Evolutionary conservation across 768 basidiomycete genomes (phyloP).

Genomic region (Dentipellis fragilis): DNA sequence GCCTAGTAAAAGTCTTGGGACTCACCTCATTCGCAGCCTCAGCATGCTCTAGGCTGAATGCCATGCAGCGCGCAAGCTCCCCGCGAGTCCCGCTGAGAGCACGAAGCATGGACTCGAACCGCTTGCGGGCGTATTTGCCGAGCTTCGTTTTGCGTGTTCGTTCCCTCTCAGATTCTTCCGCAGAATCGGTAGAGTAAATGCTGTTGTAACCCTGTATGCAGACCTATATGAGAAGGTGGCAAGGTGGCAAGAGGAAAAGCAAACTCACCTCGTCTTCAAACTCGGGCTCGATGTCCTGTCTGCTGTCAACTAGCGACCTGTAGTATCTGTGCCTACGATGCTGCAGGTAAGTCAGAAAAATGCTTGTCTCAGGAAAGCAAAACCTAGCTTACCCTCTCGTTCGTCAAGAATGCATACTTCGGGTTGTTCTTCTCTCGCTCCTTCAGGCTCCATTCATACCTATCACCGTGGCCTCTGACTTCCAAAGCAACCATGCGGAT

Average conservation of each 20-base stretch:
- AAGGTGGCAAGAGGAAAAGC: neutral
- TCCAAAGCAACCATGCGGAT: constrained; percentile 81
- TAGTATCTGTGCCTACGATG: constrained; percentile 67
- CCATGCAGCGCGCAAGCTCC: constrained; percentile 91
- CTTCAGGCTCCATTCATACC: constrained; percentile 65
- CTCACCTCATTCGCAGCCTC: constrained; percentile 88
- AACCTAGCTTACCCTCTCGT: constrained; percentile 5
- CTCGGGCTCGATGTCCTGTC: constrained; percentile 45
- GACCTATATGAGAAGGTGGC: neutral
- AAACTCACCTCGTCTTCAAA: constrained; percentile 68
- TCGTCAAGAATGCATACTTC: constrained; percentile 69
- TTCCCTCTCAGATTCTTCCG: constrained; percentile 89
- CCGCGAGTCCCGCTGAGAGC: constrained; percentile 78
- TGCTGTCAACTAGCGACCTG: constrained; percentile 54
- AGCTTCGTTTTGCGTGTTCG: constrained; percentile 65
- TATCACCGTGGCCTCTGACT: constrained; percentile 68
- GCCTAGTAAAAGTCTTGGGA: neutral
- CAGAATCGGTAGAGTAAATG: constrained; percentile 86
- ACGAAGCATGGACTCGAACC: constrained; percentile 89
- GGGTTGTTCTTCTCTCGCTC: constrained; percentile 74
- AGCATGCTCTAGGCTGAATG: constrained; percentile 93
- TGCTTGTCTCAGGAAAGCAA: constrained; percentile 16
- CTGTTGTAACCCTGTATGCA: constrained; percentile 69
- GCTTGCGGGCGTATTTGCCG: constrained; percentile 66
- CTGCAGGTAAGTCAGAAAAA: constrained; percentile 25